Evolutionary conservation across 176 grass and related monocot genomes (phyloP), one percentile per base, ranked within the genome.

Genomic region (Tillandsia fasciculata): DNA sequence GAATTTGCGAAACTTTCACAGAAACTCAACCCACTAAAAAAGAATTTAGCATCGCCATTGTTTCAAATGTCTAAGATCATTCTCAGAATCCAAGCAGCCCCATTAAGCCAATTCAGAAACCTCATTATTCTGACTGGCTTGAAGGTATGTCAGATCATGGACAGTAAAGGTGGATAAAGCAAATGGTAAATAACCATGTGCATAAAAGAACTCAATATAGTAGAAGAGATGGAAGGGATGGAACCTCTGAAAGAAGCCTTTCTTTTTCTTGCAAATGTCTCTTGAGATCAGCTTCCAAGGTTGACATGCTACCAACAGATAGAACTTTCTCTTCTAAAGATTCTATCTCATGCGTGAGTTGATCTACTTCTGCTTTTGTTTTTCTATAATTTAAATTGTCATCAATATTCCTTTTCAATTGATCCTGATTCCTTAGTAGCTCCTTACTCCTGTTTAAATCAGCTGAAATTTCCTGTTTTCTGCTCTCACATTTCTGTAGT

Each of bases 391-490:
- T 89, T 76, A 96, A 81, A 59, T 96, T 96, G 79, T 96, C 92
- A 76, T 96, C 92, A 82, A 91, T 96, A 48, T 87, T 91, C 89
- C 92, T 91, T 84, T 96, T 96, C 59, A 96, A 73, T 48, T 89
- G 85, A 69, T 91, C 92, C 86, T 96, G 92, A 64, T 78, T 84
- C 70, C 80, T 73, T 53, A 87, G 64, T 66, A 91, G 67, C 58
- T 96, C 86, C 67, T 91, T 91, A 74, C 67, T 91, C 83, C 82
- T 87, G 70, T 82, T 86, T 82, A 96, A 76, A 20, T 96, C 92
- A 68, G 58, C 66, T 56, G 26, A 70, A 49, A 87, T 81, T 17
- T 78, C 81, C 70, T 87, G 65, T 70, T 81, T 89, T 81, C 52
- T 85, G 64, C 52, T 70, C 70, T 85, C 68, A 75, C 73, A 82